phyloP scores from a whole-genome alignment of 1,284 basidiomycete genomes.

The Pisolithus thermaeus region DNA sequence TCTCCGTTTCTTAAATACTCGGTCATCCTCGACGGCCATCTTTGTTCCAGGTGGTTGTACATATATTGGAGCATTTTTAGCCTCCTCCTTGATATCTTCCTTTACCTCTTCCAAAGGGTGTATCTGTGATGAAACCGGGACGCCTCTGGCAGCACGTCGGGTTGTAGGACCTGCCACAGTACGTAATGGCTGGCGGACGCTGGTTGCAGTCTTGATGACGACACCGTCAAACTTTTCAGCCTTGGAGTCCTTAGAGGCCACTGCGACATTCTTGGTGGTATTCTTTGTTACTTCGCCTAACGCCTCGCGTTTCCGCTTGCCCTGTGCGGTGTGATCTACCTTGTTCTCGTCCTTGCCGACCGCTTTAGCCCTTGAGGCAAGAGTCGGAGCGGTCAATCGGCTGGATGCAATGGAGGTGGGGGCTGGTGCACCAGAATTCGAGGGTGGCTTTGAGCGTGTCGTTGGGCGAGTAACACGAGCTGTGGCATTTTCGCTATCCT shows the following conservation, averaged over 20 bases:
- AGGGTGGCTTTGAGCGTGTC: conserved; percentile 49
- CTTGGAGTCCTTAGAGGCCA: conserved; percentile 32
- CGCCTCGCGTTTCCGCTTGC: conserved; percentile 72
- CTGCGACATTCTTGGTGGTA: conserved; percentile 35
- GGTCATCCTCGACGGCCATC: conserved; percentile 44
- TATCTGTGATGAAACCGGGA: conserved; percentile 16
- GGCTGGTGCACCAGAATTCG: conserved; percentile 33
- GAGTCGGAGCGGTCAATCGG: conserved; percentile 41
- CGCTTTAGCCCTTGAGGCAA: conserved; percentile 46
- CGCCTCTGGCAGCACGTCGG: conserved; percentile 23
- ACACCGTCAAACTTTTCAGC: conserved; percentile 51
- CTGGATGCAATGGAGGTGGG: conserved; percentile 35
- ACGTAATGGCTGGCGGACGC: conserved; percentile 36
- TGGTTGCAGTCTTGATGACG: conserved; percentile 39
- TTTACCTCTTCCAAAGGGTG: conserved; percentile 30
- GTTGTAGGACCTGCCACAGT: conserved; percentile 29
- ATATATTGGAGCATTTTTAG: conserved; percentile 15
- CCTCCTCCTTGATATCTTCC: conserved; percentile 24
- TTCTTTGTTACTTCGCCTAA: conserved; percentile 60
- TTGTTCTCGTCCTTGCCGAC: conserved; percentile 34
- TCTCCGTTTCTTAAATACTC: conserved; percentile 63
- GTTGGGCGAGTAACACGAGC: conserved; percentile 47
- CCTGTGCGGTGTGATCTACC: conserved; percentile 35
- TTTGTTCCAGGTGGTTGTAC: conserved; percentile 32
- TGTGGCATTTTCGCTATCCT: conserved; percentile 63